Conservation (phyloP, 1,284 basidiomycete species). For the Pterulicium gracile region DNA sequence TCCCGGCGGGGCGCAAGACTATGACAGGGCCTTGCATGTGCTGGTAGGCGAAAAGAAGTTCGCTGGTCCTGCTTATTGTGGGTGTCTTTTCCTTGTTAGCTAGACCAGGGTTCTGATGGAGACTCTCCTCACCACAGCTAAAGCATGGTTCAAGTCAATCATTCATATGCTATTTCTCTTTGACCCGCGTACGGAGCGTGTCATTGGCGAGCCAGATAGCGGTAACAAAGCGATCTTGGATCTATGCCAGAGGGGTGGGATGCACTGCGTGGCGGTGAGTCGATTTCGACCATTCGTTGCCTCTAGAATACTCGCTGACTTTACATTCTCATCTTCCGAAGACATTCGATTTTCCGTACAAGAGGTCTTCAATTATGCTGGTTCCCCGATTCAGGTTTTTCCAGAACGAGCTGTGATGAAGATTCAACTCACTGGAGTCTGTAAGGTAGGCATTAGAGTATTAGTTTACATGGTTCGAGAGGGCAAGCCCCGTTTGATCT, state of each 20-base stretch:
- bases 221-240: neutral
- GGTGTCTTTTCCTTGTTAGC: too few species aligned
- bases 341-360: neutral
- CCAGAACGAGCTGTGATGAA: neutral
- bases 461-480: too few species aligned
- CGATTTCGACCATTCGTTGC: too few species aligned
- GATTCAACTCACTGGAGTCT: too few species aligned
- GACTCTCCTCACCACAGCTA: too few species aligned
- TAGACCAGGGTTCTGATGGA: too few species aligned
- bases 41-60: neutral
- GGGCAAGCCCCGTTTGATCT: too few species aligned
- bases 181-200: neutral
- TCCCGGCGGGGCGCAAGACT: neutral
- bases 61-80: neutral
- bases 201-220: neutral
- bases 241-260: neutral
- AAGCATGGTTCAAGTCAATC: neutral
- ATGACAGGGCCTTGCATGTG: neutral
- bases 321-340: neutral
- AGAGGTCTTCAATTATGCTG: neutral
- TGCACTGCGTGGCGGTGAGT: neutral
- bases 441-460: too few species aligned
- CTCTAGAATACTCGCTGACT: too few species aligned
- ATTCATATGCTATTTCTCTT: neutral
- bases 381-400: neutral